Conservation (phyloP, 2,329 filamentous ascomycete genomes). For the Talaromyces atroroseus region DNA sequence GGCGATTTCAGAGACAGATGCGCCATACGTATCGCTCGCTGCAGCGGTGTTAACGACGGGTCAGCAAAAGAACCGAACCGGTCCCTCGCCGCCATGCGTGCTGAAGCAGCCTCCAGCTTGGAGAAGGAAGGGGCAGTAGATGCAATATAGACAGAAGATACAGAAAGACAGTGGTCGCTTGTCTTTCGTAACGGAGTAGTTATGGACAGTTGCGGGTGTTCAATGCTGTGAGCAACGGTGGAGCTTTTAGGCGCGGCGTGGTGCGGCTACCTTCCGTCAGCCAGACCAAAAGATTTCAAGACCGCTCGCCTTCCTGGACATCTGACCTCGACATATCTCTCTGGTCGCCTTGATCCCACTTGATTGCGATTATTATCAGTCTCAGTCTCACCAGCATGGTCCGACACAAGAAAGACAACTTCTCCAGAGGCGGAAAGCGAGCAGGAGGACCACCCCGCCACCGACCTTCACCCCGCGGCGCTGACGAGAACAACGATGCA, state of each 20-base stretch:
- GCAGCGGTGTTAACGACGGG: conserved; percentile 76
- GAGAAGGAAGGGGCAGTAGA: conserved; percentile 10
- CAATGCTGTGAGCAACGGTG: background rate
- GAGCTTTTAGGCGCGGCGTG: conserved; percentile 4
- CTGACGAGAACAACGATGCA: conserved; percentile 36
- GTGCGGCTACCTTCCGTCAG: background rate
- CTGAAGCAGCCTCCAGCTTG: conserved; percentile 87
- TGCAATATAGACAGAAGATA: conserved; percentile 13
- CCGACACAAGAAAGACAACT: conserved; percentile 88
- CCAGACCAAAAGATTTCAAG: background rate
- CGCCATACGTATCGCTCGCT: conserved; percentile 74
- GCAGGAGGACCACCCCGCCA: conserved; percentile 56
- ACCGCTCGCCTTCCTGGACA: background rate
- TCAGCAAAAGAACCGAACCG: conserved; percentile 80
- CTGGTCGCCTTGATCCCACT: background rate
- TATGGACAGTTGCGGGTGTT: conserved; percentile 4
- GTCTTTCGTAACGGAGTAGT: background rate
- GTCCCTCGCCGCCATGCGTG: conserved; percentile 90
- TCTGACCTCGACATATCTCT: background rate
- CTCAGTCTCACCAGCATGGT: conserved; percentile 58
- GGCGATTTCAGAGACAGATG: background rate
- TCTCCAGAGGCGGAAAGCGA: conserved; percentile 67
- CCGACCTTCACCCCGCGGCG: conserved; percentile 43
- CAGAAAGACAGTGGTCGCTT: background rate
- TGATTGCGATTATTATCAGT: background rate